These are phyloP conservation scores for Pleochaeta shiraiana DNA, from an alignment of 2,329 filamentous ascomycete species.

Conservation along the genomic window DNA sequence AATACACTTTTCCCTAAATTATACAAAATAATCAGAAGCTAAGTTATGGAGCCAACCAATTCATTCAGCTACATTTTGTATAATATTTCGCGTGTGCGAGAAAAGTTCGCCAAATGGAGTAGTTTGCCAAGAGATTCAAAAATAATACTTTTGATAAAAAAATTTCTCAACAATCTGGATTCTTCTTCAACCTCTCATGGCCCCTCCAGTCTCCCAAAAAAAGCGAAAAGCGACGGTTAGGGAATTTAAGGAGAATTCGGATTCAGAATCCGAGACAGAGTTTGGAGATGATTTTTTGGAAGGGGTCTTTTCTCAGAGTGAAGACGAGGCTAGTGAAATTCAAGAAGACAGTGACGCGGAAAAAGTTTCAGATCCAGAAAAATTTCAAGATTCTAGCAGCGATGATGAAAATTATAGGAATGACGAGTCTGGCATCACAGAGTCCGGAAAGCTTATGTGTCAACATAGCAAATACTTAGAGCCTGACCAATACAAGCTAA, in stretches of 20 bases:
- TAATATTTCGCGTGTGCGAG: too few species aligned
- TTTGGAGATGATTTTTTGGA: conserved; percentile 32
- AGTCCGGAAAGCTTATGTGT: conserved; percentile 15
- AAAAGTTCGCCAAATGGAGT: too few species aligned
- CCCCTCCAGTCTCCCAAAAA: conserved; percentile 11
- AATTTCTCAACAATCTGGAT: too few species aligned
- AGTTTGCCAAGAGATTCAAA: too few species aligned
- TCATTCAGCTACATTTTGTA: too few species aligned
- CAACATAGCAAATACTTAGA: conserved; percentile 7
- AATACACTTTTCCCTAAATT: too few species aligned
- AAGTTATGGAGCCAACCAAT: too few species aligned
- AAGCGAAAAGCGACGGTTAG: conserved; percentile 43
- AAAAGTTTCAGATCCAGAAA: conserved; percentile 24
- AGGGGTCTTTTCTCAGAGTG: conserved; percentile 32
- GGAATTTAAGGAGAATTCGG: conserved; percentile 26
- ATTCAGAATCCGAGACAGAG: conserved; percentile 37
- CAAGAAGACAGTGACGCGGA: conserved; percentile 21
- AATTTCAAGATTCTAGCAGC: conserved; percentile 24
- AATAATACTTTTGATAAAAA: too few species aligned
- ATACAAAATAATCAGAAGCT: too few species aligned
- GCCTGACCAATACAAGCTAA: conserved; percentile 23
- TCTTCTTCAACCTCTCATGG: conserved; percentile 10
- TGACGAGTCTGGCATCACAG: conserved; percentile 21
- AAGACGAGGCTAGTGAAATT: conserved; percentile 33
- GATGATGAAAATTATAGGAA: conserved; percentile 26